Evolutionary conservation across 768 basidiomycete genomes (phyloP), one percentile per base, ranked within the genome.

Genomic region (Boletus sp.): DNA sequence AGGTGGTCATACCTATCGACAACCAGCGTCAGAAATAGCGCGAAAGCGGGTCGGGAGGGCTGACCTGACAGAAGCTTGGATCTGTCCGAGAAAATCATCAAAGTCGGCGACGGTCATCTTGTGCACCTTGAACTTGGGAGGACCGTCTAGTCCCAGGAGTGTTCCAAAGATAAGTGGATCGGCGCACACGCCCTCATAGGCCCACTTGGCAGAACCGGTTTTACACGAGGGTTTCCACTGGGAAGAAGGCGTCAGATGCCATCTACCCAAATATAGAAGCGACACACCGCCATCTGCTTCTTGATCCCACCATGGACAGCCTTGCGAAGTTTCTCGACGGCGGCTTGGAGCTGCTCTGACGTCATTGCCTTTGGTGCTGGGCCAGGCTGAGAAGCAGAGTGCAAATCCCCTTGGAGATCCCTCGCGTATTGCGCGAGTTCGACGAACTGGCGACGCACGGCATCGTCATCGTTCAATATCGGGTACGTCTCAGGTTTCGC

Each of bases 141-240:
- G 76, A 0, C 75, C 74, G 10, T 62, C 75, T 3, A 77, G 65
- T 0, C 72, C 70, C 42, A 83, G 55, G 38, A 81, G 64, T 4
- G 64, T 69, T 15, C 77, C 79, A 57, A 83, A 83, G 44, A 81
- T 73, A 15, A 66, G 73, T 0, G 77, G 70, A 60, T 81, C 75
- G 8, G 68, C 64, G 57, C 78, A 82, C 19, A 83, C 72, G 19
- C 80, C 81, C 51, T 81, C 79, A 56, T 82, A 82, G n/a, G 61
- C 51, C 74, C 75, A 83, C 55, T 74, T 79, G 21, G 82, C 75
- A 7, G 65, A 54, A 15, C 77, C 75, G 0, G 64, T 70, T 63
- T 78, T 80, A 64, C 79, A 81, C 1, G 76, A 73, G 2, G 77
- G 72, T 58, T 75, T 78, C 81, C 80, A 82, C 81, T 80, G 54